Conservation (phyloP, 306 rosid genomes). For the Cucurbita pepo region DNA sequence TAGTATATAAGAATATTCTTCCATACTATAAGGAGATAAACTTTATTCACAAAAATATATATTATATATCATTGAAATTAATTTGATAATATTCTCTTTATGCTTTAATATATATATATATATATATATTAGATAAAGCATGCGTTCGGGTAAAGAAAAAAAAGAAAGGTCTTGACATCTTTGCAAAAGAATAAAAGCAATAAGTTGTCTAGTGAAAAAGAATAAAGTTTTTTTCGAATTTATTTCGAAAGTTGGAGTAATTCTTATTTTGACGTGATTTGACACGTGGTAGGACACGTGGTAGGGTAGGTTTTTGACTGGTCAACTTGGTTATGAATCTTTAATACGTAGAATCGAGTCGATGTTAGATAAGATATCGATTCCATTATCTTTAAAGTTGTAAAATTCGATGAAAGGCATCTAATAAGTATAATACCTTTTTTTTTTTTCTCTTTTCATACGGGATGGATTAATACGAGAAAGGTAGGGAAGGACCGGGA, state of each 20-base stretch:
- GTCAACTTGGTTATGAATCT: neutral
- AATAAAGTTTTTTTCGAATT: neutral
- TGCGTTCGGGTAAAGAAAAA: no score
- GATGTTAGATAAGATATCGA: neutral
- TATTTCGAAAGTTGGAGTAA: neutral
- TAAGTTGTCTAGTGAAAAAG: neutral
- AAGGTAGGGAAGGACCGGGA: neutral
- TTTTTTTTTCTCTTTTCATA: neutral
- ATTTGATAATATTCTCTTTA: neutral
- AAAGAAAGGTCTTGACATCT: neutral
- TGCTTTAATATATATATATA: neutral
- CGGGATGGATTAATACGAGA: no score
- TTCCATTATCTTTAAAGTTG: neutral
- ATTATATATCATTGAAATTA: neutral
- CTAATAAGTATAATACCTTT: neutral
- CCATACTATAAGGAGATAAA: neutral
- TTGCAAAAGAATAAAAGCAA: neutral
- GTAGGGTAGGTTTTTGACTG: neutral
- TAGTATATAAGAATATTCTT: neutral
- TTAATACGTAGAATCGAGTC: neutral
- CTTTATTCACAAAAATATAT: neutral
- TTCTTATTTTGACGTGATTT: neutral
- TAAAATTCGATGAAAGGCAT: neutral
- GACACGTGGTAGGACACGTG: neutral
- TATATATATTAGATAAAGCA: no score